Evolutionary conservation across 108 stramenopile species (phyloP), one percentile per base, ranked within the genome.

Genomic region (Ochromonas danica): DNA sequence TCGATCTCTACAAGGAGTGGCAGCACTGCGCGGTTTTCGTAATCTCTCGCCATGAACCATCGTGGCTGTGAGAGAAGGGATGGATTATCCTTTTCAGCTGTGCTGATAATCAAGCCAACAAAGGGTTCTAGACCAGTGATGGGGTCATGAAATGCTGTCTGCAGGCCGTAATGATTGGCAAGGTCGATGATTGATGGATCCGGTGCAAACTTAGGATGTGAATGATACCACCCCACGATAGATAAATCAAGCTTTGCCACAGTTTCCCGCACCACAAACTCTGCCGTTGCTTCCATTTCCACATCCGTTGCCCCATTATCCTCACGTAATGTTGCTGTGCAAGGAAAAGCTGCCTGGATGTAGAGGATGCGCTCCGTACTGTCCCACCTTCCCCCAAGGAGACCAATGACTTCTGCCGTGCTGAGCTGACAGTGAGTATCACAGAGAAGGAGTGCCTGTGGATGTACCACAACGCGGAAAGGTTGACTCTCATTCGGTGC

Each of bases 171-270:
- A 71, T 91, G 90, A 62, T 90, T 89, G 61, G 81, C 80, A 40
- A 91, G 87, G 67, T 91, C 90, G n/a, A 85, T 89, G 2, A 87
- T 72, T 42, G 77, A 82, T 17, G 87, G 89, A 45, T 87, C 81
- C 0, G 89, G 86, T 42, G 72, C 28, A 62, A 88, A 88, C 31
- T 67, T 43, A 0, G 87, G 87, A 67, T 89, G 87, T 38, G 63
- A 83, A 42, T 88, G 89, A 51, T 88, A 88, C 90, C 90, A 91
- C 0, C 90, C 90, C 1, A 88, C 84, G 57, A 88, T 87, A 28
- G 71, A 71, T 42, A 91, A 70, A 31, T 86, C 88, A 30, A 82
- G 78, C 39, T 71, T 60, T 30, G 45, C 41, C 31, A 89, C 88
- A 40, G 78, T 83, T 36, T 88, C 88, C 36, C 87, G 79, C 10